phyloP scores from a whole-genome alignment of 1,284 basidiomycete genomes.

The Agroathelia rolfsii region DNA sequence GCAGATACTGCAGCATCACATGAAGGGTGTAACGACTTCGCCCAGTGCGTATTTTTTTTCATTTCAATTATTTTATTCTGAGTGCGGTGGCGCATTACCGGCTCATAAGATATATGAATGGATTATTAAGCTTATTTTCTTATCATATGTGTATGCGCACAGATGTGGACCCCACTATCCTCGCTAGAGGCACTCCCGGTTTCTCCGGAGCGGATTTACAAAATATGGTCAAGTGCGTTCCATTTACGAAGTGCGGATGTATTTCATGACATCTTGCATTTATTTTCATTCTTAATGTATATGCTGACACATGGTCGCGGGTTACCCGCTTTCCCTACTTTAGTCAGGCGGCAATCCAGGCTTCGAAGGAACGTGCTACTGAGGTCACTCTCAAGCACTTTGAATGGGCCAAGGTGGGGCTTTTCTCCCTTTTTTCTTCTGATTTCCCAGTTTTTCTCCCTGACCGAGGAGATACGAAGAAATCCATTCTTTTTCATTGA shows the following conservation, averaged over 20 bases:
- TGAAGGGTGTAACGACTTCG: slow-evolving; percentile 67
- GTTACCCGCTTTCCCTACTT: slow-evolving; percentile 1
- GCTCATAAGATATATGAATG: too few relatives aligned
- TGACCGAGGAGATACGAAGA: too few relatives aligned
- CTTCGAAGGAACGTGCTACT: slow-evolving; percentile 70
- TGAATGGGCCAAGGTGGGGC: slow-evolving; percentile 85
- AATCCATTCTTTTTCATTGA: slow-evolving; percentile 5
- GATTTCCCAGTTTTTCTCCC: background rate
- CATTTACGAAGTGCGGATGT: too few relatives aligned
- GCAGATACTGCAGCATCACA: slow-evolving; percentile 85
- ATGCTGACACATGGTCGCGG: slow-evolving; percentile 7
- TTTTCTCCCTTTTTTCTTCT: slow-evolving; percentile 3
- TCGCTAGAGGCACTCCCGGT: slow-evolving; percentile 86
- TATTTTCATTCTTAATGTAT: too few relatives aligned
- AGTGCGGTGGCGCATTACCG: too few relatives aligned
- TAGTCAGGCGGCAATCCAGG: slow-evolving; percentile 86
- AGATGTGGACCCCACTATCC: slow-evolving; percentile 75
- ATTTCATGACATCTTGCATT: too few relatives aligned
- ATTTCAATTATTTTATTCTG: slow-evolving; percentile 2
- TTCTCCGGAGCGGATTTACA: slow-evolving; percentile 90
- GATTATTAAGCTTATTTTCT: background rate
- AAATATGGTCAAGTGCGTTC: slow-evolving; percentile 81
- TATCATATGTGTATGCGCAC: slow-evolving; percentile 8
- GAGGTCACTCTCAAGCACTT: slow-evolving; percentile 76
- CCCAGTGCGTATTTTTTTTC: slow-evolving; percentile 30